A percentile compares a stretch with the other conserved stretches of the same genome.
Conservation (phyloP, 257 asterid genomes). For the Voacanga thouarsii region DNA sequence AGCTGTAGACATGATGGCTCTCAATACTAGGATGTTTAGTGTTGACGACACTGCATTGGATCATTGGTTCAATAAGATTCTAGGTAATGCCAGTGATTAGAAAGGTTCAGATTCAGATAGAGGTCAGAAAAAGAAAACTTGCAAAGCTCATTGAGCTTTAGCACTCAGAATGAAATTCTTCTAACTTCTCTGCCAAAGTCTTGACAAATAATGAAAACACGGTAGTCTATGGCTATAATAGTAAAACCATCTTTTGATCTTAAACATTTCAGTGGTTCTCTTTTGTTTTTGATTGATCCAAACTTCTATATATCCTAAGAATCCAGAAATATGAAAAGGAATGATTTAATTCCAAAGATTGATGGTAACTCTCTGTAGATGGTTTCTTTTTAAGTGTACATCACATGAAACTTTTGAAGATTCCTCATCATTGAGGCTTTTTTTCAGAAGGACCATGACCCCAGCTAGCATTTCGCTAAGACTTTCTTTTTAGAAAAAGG, state of each 20-base stretch:
- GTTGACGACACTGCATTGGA: not conserved
- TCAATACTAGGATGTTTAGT: not conserved
- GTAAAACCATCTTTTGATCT: not conserved
- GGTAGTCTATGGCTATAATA: not conserved
- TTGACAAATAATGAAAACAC: not conserved
- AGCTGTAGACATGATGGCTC: not conserved
- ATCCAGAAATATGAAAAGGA: not conserved
- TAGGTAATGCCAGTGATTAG: not conserved
- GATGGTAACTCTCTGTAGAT: not conserved
- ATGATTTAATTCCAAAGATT: not conserved
- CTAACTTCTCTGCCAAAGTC: not conserved
- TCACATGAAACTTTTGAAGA: not conserved
- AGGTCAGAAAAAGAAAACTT: not conserved
- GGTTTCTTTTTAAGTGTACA: not conserved
- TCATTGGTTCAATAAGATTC: not conserved
- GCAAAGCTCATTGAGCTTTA: not conserved
- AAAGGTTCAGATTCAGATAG: no score
- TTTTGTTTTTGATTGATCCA: not conserved
- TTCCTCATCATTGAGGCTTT: not conserved
- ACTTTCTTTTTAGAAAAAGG: not conserved
- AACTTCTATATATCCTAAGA: not conserved
- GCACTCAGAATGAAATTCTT: not conserved
- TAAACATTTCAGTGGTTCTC: not conserved
- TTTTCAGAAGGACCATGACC: not conserved
- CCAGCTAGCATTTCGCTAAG: not conserved